These are phyloP conservation scores for Leucocoprinus birnbaumii DNA, from an alignment of 768 basidiomycete genomes.

Conservation along the genomic window DNA sequence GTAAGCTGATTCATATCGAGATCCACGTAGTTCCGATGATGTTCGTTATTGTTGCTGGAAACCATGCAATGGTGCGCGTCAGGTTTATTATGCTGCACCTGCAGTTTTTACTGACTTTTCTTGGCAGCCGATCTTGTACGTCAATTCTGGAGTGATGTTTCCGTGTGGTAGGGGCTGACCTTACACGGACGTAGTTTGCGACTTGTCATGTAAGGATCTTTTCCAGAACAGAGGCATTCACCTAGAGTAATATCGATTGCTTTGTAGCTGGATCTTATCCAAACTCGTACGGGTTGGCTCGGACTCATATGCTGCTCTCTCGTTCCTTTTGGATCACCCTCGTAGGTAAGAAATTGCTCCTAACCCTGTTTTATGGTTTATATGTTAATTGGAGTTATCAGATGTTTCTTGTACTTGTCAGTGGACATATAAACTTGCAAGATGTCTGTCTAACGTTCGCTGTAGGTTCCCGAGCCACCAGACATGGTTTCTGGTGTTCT, in stretches of 20 bases:
- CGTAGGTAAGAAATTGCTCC: no score
- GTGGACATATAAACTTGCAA: constrained; percentile 14
- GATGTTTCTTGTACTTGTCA: constrained; percentile 64
- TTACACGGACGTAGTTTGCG: no score
- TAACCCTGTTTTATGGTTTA: no score
- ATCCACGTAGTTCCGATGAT: constrained; percentile 47
- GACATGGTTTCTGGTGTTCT: constrained; percentile 67
- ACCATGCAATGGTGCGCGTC: constrained; percentile 62
- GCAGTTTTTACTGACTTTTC: background rate
- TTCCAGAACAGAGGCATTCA: no score
- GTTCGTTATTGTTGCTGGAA: constrained; percentile 70
- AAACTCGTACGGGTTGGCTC: constrained; percentile 44
- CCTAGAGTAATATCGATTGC: background rate
- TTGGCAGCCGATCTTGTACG: constrained; percentile 58
- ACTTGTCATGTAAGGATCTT: constrained; percentile 49
- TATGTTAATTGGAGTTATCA: constrained; percentile 14
- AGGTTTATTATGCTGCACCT: background rate
- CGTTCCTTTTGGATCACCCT: constrained; percentile 78
- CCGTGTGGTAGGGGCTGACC: no score
- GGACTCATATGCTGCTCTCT: constrained; percentile 48
- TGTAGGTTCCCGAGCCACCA: constrained; percentile 67
- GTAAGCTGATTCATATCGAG: background rate
- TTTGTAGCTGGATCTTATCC: constrained; percentile 61
- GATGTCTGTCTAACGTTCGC: no score
- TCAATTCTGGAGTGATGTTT: no score